Percentiles rank a stretch among this genome's conserved stretches.
These are phyloP conservation scores for Coemansia sp. DNA, from an alignment of 192 early-diverging fungal species.

Conservation along the genomic window DNA sequence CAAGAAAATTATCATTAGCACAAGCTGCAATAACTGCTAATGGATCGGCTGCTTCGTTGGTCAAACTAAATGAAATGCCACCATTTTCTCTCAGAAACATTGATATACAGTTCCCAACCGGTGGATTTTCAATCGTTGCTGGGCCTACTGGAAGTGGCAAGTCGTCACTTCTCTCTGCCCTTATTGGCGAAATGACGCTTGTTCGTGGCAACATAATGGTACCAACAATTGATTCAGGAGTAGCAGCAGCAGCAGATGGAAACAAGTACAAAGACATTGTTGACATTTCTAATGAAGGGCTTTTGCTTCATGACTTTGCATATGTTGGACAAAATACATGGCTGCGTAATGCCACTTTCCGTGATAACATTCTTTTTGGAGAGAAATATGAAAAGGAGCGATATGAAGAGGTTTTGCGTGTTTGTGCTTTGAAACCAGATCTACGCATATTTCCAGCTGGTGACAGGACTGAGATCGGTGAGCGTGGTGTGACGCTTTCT, in stretches of 20 bases:
- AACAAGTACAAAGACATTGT: constrained; percentile 28
- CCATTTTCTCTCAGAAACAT: constrained; percentile 64
- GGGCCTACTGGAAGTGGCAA: constrained; percentile 90
- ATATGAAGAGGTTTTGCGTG: constrained; percentile 72
- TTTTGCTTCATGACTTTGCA: constrained; percentile 60
- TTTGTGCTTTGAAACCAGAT: constrained; percentile 80
- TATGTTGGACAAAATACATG: constrained; percentile 81
- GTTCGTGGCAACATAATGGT: constrained; percentile 24
- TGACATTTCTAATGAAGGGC: constrained; percentile 46
- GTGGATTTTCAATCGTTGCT: constrained; percentile 69
- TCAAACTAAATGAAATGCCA: neutral
- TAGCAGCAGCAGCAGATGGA: neutral
- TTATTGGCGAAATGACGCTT: constrained; percentile 75
- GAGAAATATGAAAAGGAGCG: constrained; percentile 63
- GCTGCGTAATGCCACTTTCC: constrained; percentile 69
- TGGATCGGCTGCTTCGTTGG: constrained; percentile 4
- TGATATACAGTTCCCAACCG: constrained; percentile 63
- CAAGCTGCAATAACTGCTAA: neutral
- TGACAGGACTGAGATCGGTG: constrained; percentile 88
- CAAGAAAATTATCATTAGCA: neutral
- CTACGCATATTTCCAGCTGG: constrained; percentile 76
- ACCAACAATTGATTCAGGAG: constrained; percentile 23
- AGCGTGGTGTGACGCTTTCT: constrained; percentile 77
- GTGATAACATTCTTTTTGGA: constrained; percentile 86
- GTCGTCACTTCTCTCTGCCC: constrained; percentile 70